Conservation (phyloP, 441 rosid genomes). For the Hura crepitans region DNA sequence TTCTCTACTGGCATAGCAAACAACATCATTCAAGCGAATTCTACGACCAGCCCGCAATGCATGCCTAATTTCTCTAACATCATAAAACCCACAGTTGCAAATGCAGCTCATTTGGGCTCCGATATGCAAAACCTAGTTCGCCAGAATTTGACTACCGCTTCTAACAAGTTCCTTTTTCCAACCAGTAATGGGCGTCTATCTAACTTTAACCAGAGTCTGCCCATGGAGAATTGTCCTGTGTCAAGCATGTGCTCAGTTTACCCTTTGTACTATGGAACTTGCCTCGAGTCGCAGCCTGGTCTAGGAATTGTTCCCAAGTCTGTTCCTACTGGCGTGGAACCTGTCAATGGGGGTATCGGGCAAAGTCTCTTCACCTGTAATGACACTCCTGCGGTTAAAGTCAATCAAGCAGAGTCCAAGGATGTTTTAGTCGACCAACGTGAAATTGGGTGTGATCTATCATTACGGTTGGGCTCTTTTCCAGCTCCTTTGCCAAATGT, state of each 20-base stretch:
- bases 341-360: constrained; percentile 23
- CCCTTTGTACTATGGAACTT: constrained; percentile 49
- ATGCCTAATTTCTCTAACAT: constrained; percentile 29
- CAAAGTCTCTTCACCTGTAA: constrained; percentile 19
- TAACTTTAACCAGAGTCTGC: constrained; percentile 17
- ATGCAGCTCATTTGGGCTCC: constrained; percentile 18
- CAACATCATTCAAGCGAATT: constrained; percentile 23
- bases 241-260: constrained; percentile 38
- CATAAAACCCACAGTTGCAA: constrained; percentile 29
- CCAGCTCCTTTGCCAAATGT: constrained; percentile 21
- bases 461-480: constrained; percentile 64
- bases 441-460: constrained; percentile 58
- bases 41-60: constrained; percentile 25
- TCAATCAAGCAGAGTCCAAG: constrained; percentile 17
- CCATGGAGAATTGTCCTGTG: constrained; percentile 24
- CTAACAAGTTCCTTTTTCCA: constrained; percentile 30
- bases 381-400: constrained; percentile 17
- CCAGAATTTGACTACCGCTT: constrained; percentile 13
- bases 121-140: constrained; percentile 18
- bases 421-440: constrained; percentile 22
- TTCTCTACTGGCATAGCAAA: constrained; percentile 25
- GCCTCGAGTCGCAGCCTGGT: constrained; percentile 21
- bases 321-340: constrained; percentile 27
- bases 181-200: constrained; percentile 19
- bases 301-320: constrained; percentile 27